Evolutionary conservation across 352 stramenopile species (phyloP), one percentile per base, ranked within the genome.

Genomic region (Phytophthora macrochlamydospora): DNA sequence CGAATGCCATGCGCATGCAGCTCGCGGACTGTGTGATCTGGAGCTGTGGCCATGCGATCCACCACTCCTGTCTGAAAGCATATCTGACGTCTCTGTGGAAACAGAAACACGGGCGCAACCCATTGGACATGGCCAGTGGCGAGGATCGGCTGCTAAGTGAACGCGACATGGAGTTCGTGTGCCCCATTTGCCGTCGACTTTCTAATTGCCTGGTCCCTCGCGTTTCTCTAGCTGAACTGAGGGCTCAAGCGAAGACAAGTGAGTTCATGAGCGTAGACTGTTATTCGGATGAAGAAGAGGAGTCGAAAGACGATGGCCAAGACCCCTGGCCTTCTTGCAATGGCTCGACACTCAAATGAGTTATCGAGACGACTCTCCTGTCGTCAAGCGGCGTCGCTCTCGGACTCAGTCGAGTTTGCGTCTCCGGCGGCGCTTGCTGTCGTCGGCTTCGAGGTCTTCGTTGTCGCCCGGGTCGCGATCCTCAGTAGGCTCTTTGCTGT

Each of bases 21-120:
- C 64, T 85, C 30, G 65, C 59, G 1, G 79, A 91, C 45, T 69
- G 69, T 2, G 65, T 85, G 3, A 66, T 92, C 7, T 91, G 82
- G 83, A 92, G 75, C 37, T 95, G 87, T 53, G 85, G 85, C 2
- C 87, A 95, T 32, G 56, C 74, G 12, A 81, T 95, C 37, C 87
- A 95, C 42, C 73, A 86, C 37, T 51, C 71, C 0, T 95, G 87
- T 44, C 75, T 95, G 8, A 81, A 90, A 61, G 70, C 81, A 7
- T 95, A 95, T 65, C 43, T 94, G 13, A 63, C 73, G 53, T 85
- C 85, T 6, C 59, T 95, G 4, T 91, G 84, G 83, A 85, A 89
- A 30, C 71, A 89, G 35, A 78, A 85, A 53, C 69, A 78, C 4
- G 57, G 73, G n/a, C 76, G 73, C 24, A 73, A 68, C 35, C 65